These are phyloP conservation scores for Blepharisma undulans DNA, from an alignment of 169 alveolate species.

Conservation along the genomic window DNA sequence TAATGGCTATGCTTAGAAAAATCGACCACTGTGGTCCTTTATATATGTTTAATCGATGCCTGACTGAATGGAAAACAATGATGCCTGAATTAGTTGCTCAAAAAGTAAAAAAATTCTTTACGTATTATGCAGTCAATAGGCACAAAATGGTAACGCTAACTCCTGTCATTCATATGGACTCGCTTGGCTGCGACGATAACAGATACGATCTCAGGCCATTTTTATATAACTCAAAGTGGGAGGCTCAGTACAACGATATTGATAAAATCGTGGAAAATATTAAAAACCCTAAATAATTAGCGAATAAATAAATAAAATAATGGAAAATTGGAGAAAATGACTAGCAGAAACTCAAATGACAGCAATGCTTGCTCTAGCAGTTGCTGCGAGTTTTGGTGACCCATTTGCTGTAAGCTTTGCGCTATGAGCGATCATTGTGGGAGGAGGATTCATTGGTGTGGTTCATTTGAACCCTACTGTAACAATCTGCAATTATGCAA, in stretches of 20 bases:
- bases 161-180: conserved; percentile 87
- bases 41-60: conserved; percentile 65
- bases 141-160: conserved; percentile 88
- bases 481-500: not conserved
- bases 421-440: not conserved
- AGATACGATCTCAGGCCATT: conserved; percentile 78
- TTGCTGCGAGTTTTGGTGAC: not conserved
- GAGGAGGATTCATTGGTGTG: not conserved
- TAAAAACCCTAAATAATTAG: no score
- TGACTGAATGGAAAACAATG: conserved; percentile 60
- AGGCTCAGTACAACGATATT: conserved; percentile 63
- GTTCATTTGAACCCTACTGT: not conserved
- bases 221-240: conserved; percentile 72
- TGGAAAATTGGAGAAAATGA: not conserved
- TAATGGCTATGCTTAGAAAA: conserved; percentile 77
- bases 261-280: no score
- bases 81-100: conserved; percentile 58
- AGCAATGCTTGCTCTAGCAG: not conserved
- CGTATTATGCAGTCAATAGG: conserved; percentile 77
- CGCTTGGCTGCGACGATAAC: conserved; percentile 85
- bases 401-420: not conserved
- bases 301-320: no score
- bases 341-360: not conserved
- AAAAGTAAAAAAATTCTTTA: conserved; percentile 85
- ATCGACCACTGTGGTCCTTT: conserved; percentile 79